Percentiles rank a stretch among this genome's conserved stretches.
phyloP scores from a whole-genome alignment of 495 filamentous ascomycete species.

The Chaetomium fimeti region DNA sequence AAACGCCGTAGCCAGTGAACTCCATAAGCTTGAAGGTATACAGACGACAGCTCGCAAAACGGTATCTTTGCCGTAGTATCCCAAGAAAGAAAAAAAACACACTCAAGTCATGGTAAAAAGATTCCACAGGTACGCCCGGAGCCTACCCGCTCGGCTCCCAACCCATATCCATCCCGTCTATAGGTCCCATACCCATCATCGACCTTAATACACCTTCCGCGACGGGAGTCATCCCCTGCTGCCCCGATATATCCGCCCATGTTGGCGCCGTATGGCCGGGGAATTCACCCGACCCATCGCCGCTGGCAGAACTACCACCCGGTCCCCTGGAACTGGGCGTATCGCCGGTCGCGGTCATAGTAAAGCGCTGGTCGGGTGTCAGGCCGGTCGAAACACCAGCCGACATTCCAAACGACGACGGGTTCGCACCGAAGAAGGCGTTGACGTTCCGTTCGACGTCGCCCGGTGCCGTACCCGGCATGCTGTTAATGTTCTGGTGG shows the following conservation, averaged over 20 bases:
- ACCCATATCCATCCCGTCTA: conserved; percentile 46
- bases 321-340: not conserved
- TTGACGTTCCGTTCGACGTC: conserved; percentile 34
- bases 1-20: not conserved
- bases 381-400: conserved; percentile 31
- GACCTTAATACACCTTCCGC: conserved; percentile 50
- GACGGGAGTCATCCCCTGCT: conserved; percentile 49
- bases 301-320: not conserved
- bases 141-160: conserved; percentile 31
- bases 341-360: conserved; percentile 26
- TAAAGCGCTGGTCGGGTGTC: conserved; percentile 32
- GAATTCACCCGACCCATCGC: not conserved
- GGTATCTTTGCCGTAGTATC: conserved; percentile 1
- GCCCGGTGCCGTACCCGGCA: conserved; percentile 28
- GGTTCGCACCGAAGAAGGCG: conserved; percentile 39
- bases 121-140: not conserved
- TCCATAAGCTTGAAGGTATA: not conserved
- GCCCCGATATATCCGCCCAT: conserved; percentile 41
- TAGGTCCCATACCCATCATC: conserved; percentile 47
- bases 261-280: conserved; percentile 30
- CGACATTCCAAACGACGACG: conserved; percentile 30
- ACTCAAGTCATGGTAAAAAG: not conserved
- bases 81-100: not conserved
- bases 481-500: conserved; percentile 37
- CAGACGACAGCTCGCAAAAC: not conserved